Percentiles rank a stretch among this genome's conserved stretches.
phyloP scores from a whole-genome alignment of 1,139 yeast genomes.

The Saccharomyces hybrid region DNA sequence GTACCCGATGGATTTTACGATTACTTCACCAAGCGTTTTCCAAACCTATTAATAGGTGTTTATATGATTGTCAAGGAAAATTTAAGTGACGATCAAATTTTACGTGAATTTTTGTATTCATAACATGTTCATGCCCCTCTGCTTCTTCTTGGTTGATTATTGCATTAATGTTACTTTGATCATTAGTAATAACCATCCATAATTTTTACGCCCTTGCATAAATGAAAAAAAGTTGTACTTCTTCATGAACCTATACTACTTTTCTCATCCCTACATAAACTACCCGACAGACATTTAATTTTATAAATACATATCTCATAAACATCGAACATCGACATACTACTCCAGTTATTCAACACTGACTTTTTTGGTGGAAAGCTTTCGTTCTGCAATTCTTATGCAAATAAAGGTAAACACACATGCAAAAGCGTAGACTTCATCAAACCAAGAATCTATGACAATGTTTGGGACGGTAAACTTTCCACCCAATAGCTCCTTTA shows the following conservation, averaged over 20 bases:
- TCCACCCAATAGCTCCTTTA: slow-evolving; percentile 29
- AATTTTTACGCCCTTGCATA: background rate
- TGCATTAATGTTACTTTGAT: background rate
- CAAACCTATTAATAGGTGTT: slow-evolving; percentile 66
- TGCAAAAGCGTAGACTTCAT: slow-evolving; percentile 56
- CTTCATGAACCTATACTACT: background rate
- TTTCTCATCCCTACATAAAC: background rate
- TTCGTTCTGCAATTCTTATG: slow-evolving; percentile 31
- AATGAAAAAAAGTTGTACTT: background rate
- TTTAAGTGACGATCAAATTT: slow-evolving; percentile 53
- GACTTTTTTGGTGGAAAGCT: slow-evolving; percentile 4
- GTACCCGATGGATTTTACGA: slow-evolving; percentile 76
- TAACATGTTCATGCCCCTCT: background rate
- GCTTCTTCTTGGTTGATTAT: background rate
- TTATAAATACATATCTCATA: background rate
- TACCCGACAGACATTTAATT: background rate
- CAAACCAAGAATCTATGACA: slow-evolving; percentile 75
- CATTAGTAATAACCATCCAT: background rate
- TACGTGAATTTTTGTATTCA: slow-evolving; percentile 43
- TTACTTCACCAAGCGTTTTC: slow-evolving; percentile 70
- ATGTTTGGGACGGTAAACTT: slow-evolving; percentile 36
- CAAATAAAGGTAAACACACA: slow-evolving; percentile 47
- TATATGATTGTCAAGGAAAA: slow-evolving; percentile 57
- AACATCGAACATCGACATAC: background rate
- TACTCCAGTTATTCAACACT: background rate